A percentile compares a stretch with the other conserved stretches of the same genome.
Evolutionary conservation across 306 rosid species (phyloP).

Genomic region (Pterocarpus santalinus): DNA sequence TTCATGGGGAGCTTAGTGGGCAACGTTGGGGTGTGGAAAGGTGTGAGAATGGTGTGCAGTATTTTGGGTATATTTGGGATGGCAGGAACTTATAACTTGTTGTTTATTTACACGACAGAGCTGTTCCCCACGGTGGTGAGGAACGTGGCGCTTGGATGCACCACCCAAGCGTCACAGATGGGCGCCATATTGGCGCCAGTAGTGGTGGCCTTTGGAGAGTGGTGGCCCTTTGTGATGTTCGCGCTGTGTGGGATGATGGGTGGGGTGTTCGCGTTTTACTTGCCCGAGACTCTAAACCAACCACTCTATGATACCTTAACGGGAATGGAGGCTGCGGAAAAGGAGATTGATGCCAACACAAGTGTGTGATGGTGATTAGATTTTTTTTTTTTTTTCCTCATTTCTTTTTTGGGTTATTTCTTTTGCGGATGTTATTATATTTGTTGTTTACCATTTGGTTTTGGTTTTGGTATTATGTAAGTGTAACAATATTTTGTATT

Average conservation of each 20-base stretch:
- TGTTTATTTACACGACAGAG: conserved; percentile 78
- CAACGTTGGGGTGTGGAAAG: conserved; percentile 57
- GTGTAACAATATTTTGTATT: too few relatives aligned
- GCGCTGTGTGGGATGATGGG: conserved; percentile 63
- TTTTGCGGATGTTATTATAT: neutral
- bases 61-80: conserved; percentile 85
- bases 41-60: conserved; percentile 67
- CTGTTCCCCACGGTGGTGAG: conserved; percentile 86
- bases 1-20: conserved; percentile 57
- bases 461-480: too few relatives aligned
- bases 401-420: neutral
- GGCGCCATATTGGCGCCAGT: conserved; percentile 81
- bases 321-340: conserved; percentile 60
- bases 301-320: conserved; percentile 79
- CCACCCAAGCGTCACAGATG: conserved; percentile 81
- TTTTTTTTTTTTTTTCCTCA: neutral
- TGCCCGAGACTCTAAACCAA: conserved; percentile 79
- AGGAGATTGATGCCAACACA: neutral
- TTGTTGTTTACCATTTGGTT: too few relatives aligned
- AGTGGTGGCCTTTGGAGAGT: conserved; percentile 79
- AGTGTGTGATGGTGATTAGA: neutral
- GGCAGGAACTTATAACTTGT: conserved; percentile 84
- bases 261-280: conserved; percentile 68
- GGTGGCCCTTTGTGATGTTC: conserved; percentile 70
- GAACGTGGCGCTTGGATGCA: conserved; percentile 74